A percentile compares a stretch with the other conserved stretches of the same genome.
phyloP scores from a whole-genome alignment of 106 monocot species.

The Apostasia shenzhenica region DNA sequence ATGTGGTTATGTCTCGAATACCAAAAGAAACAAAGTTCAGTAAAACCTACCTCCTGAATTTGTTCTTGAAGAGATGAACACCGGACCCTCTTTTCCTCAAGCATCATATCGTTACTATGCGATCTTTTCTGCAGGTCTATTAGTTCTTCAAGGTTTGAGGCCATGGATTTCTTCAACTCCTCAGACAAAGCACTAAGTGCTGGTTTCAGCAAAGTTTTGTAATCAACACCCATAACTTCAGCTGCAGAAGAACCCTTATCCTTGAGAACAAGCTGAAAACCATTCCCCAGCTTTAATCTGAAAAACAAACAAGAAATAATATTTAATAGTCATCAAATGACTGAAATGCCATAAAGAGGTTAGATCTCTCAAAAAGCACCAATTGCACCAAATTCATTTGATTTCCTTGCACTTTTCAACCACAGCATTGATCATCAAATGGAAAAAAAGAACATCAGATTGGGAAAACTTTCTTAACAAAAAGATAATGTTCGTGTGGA shows the following conservation, averaged over 20 bases:
- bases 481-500: no score
- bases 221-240: constrained; percentile 54
- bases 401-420: not conserved
- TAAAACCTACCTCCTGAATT: constrained; percentile 46
- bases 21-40: not conserved
- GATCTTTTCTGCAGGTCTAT: constrained; percentile 42
- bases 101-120: constrained; percentile 33
- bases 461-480: not conserved
- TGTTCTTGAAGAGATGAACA: constrained; percentile 34
- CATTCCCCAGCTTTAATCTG: constrained; percentile 72
- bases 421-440: not conserved
- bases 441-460: not conserved
- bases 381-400: not conserved
- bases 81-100: constrained; percentile 47
- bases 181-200: constrained; percentile 47
- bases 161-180: constrained; percentile 44
- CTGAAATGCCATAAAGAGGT: not conserved
- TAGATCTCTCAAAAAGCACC: not conserved
- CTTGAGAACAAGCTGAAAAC: constrained; percentile 55
- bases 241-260: constrained; percentile 60
- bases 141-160: constrained; percentile 52
- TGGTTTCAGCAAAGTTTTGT: constrained; percentile 67
- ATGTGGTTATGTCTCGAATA: not conserved
- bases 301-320: constrained; percentile 4
- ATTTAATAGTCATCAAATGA: not conserved